phyloP scores from a whole-genome alignment of 1,139 yeast genomes.

The Suhomyces wounanorum region DNA sequence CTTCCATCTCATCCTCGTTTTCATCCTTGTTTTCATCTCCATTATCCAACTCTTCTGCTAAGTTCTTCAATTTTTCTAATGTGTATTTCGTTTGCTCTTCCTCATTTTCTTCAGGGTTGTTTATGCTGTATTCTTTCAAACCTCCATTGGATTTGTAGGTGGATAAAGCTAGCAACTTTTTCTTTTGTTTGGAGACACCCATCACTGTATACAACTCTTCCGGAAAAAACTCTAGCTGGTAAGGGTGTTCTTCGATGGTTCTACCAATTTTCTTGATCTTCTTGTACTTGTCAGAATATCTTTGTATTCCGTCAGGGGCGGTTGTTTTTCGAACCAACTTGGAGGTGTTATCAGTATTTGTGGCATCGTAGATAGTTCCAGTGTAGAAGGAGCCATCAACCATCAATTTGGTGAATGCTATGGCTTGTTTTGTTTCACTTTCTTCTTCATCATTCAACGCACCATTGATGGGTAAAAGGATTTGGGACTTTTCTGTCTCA shows the following conservation, averaged over 20 bases:
- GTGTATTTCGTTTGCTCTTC: conserved; percentile 43
- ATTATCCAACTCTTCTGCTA: conserved; percentile 59
- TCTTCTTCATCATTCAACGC: conserved; percentile 57
- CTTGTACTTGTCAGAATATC: conserved; percentile 74
- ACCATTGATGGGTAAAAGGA: conserved; percentile 68
- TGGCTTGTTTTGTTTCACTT: conserved; percentile 63
- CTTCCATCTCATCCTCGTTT: conserved; percentile 45
- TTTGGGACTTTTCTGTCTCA: conserved; percentile 38
- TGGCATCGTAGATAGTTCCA: conserved; percentile 46
- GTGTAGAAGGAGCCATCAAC: conserved; percentile 79
- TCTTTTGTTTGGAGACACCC: conserved; percentile 62
- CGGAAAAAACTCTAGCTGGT: conserved; percentile 71
- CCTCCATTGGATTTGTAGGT: conserved; percentile 51
- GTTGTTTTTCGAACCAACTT: conserved; percentile 17
- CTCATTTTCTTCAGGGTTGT: conserved; percentile 29
- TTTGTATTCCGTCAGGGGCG: conserved; percentile 58
- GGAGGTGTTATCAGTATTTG: conserved; percentile 11
- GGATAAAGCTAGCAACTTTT: conserved; percentile 54
- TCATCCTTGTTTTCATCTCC: conserved; percentile 42
- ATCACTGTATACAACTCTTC: conserved; percentile 73
- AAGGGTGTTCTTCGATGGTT: conserved; percentile 83
- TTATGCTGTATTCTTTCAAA: conserved; percentile 36
- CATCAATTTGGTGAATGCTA: conserved; percentile 57
- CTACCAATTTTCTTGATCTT: conserved; percentile 75
- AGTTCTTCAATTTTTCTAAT: conserved; percentile 59